Evolutionary conservation across 106 monocot species (phyloP), one percentile per base, ranked within the genome.

Genomic region (Phalaenopsis equestris): DNA sequence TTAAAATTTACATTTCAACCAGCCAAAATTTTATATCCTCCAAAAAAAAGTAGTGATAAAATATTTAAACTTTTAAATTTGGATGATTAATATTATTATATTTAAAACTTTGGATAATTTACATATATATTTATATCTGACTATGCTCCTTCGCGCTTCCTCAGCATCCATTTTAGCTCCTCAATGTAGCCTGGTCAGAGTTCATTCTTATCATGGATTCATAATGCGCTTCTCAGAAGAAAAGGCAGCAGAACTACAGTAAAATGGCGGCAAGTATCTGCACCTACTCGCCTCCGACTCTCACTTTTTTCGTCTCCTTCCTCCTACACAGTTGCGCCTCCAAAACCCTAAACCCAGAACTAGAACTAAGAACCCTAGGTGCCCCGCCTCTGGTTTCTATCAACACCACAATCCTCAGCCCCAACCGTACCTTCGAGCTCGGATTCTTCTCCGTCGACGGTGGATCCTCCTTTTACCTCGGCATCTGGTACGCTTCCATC

Each of bases 401-500:
- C 72, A 84, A 84, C 86, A 79, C 87, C 64, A 90, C 90, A 19
- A 82, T 90, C 18, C 23, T 78, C 21, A 88, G 87, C 84, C 82
- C 81, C 38, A 86, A 88, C 19, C 78, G 72, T 3, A 84, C 84
- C 55, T 91, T 91, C 84, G 86, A 82, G 73, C 70, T 91, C 2
- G 90, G 90, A 15, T 91, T 91, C 90, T 91, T 91, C 86, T 24
- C 81, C 79, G 67, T 73, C 65, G 79, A 82, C 77, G 78, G 58
- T 30, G 82, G 76, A 73, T 79, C 84, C 55, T 6, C 39, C 67
- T 84, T 43, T 21, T 87, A 77, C 80, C 80, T 91, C 73, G 89
- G 83, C 81, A 85, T 91, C 87, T 89, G 89, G 89, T 91, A 89
- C 87, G 85, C 87, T 49, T 85, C 88, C 67, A 80, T 91, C 77